Base-by-base conservation (phyloP, 176 grass and related monocot species). In the Oryza punctata region DNA sequence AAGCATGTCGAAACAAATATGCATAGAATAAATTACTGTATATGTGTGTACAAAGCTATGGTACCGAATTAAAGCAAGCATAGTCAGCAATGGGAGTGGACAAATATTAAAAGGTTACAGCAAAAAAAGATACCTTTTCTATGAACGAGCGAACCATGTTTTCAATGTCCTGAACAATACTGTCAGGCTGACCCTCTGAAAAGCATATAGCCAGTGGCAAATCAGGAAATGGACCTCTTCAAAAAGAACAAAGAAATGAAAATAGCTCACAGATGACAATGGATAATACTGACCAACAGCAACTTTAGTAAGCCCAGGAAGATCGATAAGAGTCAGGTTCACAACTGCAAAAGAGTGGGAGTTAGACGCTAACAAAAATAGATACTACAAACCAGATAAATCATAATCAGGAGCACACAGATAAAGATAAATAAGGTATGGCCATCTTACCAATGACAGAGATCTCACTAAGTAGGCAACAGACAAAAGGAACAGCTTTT, bases 291-390 rank as follows among this genome's bases (percentile, higher is more conserved):
- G 84, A 99, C 97, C 97, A 75, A 99, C 54, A 79, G 97, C 97
- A 78, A 99, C 86, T 87, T 99, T 99, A 68, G 97, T 99, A 76
- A 99, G 97, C 78, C 97, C 97, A 78, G 97, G 97, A 89, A 99
- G 97, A 94, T 99, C 97, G 67, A 99, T 59, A 67, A 99, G 97
- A 61, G 97, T 99, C 88, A 99, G 67, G 70, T 99, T 99, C 81
- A 99, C 97, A 89, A 99, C 97, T 99, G 97, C 80, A 81, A 82
- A 65, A 75, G 81, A 68, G 57, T 9, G n/a, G 10, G 40, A 59
- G 33, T 94, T 86, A 94, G 28, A 65, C 29, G 65, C 8, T 13
- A 78, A 60, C 9, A 49, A 40, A 81, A 54, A 14, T 12, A 63
- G 2, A 75, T 14, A 28, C 68, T 26, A 66, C 7, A 35, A 78